Evolutionary conservation across 441 rosid genomes (phyloP), one percentile per base, ranked within the genome.

Genomic region (Aquilaria agallochum): DNA sequence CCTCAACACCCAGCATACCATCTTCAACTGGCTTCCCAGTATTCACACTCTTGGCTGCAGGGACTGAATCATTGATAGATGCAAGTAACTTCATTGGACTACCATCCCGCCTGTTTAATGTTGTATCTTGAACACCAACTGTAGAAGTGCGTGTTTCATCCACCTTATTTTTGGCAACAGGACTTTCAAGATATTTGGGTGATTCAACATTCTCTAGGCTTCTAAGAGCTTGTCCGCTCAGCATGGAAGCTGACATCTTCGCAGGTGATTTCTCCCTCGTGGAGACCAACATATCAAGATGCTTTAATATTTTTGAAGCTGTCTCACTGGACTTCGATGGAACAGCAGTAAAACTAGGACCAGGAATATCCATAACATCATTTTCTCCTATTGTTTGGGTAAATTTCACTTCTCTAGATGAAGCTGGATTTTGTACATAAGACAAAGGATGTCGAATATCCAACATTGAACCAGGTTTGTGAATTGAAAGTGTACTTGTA

Each of bases 291-390:
- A 56, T 78, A 73, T 88, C 88, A 65, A 95, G 82, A 53, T 88
- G 86, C 79, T 83, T 76, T 65, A 90, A 72, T 68, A 95, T 92
- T 78, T 85, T 87, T 63, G 88, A 76, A 76, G 98, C 98, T 82
- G 69, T 72, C 72, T 88, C 88, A 52, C 79, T 81, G 65, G 99
- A 95, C 76, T 82, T 79, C 40, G 96, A 80, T 59, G 98, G 87
- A 53, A 84, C 86, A 62, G 83, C 63, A 13, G 76, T 59, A 69
- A 66, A 77, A 66, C 80, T 73, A 60, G 87, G 68, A 53, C 77
- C 76, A 60, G 73, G 78, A 70, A 61, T 66, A 50, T 60, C 66
- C 62, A 56, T 69, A 47, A 74, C 76, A 64, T 63, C 81, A 72
- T 82, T 76, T 70, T 68, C 81, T 12, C 67, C 59, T 15, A 72